These are phyloP conservation scores for Collybiopsis confluens DNA, from an alignment of 768 basidiomycete genomes.

Conservation along the genomic window DNA sequence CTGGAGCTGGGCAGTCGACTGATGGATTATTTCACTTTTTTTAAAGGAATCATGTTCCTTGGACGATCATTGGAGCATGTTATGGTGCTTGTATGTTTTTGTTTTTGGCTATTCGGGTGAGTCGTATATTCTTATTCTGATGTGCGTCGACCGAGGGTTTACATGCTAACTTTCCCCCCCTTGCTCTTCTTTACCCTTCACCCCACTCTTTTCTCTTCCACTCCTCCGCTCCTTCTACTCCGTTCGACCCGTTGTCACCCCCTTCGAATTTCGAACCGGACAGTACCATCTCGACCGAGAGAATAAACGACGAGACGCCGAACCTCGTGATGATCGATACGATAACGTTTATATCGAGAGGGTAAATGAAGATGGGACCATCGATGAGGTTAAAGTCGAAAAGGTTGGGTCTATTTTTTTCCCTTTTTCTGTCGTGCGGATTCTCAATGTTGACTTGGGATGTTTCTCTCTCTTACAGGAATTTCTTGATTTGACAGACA, in stretches of 20 bases:
- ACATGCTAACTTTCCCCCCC: no score
- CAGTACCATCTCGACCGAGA: constrained; percentile 41
- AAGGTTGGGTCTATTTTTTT: constrained; percentile 62
- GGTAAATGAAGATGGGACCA: constrained; percentile 44
- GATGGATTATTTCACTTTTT: background rate
- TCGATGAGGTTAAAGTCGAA: constrained; percentile 54
- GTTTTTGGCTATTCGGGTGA: constrained; percentile 11
- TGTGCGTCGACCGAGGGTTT: no score
- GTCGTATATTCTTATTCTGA: background rate
- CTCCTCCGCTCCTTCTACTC: no score
- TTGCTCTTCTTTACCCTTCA: no score
- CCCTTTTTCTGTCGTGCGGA: no score
- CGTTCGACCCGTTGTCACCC: no score
- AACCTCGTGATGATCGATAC: constrained; percentile 46
- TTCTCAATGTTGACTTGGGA: no score
- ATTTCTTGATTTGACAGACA: constrained; percentile 71
- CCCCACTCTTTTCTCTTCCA: no score
- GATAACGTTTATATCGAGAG: constrained; percentile 62
- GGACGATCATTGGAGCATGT: constrained; percentile 71
- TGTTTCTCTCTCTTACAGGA: no score
- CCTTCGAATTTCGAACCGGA: no score
- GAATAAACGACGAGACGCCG: constrained; percentile 60
- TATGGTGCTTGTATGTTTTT: constrained; percentile 48
- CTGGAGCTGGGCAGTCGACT: background rate
- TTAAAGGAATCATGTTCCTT: constrained; percentile 74